Base-by-base conservation (phyloP, 2,329 filamentous ascomycete species). In the Monilinia aucupariae region DNA sequence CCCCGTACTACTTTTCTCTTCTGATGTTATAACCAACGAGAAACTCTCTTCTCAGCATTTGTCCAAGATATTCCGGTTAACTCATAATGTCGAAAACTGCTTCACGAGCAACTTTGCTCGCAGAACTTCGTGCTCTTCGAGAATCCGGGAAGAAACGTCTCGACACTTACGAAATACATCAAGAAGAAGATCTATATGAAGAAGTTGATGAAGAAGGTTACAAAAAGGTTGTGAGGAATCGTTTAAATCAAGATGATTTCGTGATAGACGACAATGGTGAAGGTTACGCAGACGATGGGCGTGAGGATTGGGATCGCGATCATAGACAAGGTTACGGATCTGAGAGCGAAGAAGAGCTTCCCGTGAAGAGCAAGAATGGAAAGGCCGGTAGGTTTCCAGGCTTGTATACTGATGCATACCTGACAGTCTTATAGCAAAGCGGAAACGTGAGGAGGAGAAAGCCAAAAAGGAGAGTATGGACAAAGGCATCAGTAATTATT, bases 201-300 rank as follows among this genome's bases (percentile, higher is more conserved):
- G 92, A 96, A 72, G 92, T 99, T 54, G 92, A 97, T 73, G 94
- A 99, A 72, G 93, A 94, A 72, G 90, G 90, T 59, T 99, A 99
- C 81, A 97, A 97, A 80, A 96, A 96, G 75, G 88, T 97, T 68
- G 92, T 99, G 17, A 85, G 94, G 49, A 86, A 88, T 62, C 88
- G 94, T 53, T 81, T 99, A 59, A 90, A 97, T 73, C 83, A 96
- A 72, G 94, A 99, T 71, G 94, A 99, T 78, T 99, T 99, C 72
- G 93, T 99, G 59, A 92, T 99, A 65, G 94, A 97, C 79, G 94
- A 99, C 78, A 96, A 97, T 78, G 93, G 93, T 72, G 91, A 93
- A 74, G 93, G 94, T 45, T 99, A 99, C 73, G 93, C 91, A 68
- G 93, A 97, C 74, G 94, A 97, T 73, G 94, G 94, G 65, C 88